Base-by-base conservation (phyloP, 2,329 filamentous ascomycete genomes). In the Ascochyta koolunga region DNA sequence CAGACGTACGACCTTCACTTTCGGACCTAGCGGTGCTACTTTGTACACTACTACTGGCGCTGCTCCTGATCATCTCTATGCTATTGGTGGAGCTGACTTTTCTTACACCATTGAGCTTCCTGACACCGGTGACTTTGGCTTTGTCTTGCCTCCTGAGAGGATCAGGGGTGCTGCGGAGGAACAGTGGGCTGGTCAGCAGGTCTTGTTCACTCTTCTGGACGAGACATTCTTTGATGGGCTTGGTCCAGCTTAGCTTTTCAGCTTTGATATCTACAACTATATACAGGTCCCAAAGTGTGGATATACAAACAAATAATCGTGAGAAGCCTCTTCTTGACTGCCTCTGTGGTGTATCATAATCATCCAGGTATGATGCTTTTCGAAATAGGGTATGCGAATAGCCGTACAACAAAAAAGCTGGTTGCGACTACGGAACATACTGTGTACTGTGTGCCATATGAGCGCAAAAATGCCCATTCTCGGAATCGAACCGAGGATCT, bases 1-100 rank as follows among this genome's bases (percentile, higher is more conserved):
- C 8, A 65, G 62, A 25, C 62, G 57, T 5, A 69, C 82, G 1
- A 66, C 62, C 1, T 72, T 37, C 77, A 76, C 69, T 54, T 68
- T 40, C 70, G 80, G 80, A 1, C 77, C 78, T 0, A 79, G 82
- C 54, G 87, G 85, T 65, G 73, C 74, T n/a, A 86, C 83, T 18
- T 80, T 88, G 56, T 88, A 88, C 67, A 77, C 80, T 42, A 82
- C 83, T 1, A 77, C 76, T 4, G 79, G 79, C 6, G 66, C 67
- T 35, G 73, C 73, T 22, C 66, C 74, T 4, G 79, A 81, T 60
- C 79, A 78, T 42, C 67, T 76, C 1, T 73, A 76, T 50, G 74
- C 72, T 32, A 66, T 76, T 21, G 72, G 72, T 2, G 68, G 70
- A 10, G 72, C 80, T 8, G 73, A 76, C 24, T 79, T 75, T 44